Base-by-base conservation (phyloP, 1,284 basidiomycete species). In the Sporisorium scitamineum region DNA sequence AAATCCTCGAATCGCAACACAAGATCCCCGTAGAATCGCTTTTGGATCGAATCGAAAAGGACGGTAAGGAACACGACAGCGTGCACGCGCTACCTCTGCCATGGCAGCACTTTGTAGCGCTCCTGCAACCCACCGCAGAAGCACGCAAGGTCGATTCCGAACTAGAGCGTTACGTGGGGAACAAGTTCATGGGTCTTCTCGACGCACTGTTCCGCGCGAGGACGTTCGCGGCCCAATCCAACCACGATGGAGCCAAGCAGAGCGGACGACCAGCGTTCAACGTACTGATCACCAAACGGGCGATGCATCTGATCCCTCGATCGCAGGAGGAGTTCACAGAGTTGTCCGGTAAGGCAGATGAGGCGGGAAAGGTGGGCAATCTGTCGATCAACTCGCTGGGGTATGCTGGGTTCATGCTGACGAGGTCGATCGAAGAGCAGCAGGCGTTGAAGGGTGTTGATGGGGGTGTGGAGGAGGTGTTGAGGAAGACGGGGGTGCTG, bases 41-140 rank as follows among this genome's bases (percentile, higher is more conserved):
- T 29, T 48, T 85, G 20, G 67, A 80, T 5, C 45, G 74, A 2
- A 82, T 85, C 27, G 77, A 80, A 50, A 42, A 59, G 10, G 83
- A 85, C 31, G 83, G 83, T 3, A 79, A 80, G 32, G 82, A 85
- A 37, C 32, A 66, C 61, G 75, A 76, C 1, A 57, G 70, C 26
- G 70, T 84, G 0, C 78, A 84, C 26, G 76, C 80, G 3, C 62
- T 85, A 0, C 81, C 82, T 0, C 41, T 83, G 4, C 81, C 83
- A 0, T 85, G 81, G 73, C 82, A 84, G 62, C 84, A 85, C 60
- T 85, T 83, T 71, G 82, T 83, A 6, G 76, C 47, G 10, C 61
- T 84, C 20, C 57, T 85, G 22, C 22, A 71, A 2, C 78, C 78
- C 0, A 50, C 70, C 2, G 27, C 66, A 13, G 39, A 61, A 9